phyloP scores from a whole-genome alignment of 2,329 filamentous ascomycete species.

The Hymenoscyphus fructigenus region DNA sequence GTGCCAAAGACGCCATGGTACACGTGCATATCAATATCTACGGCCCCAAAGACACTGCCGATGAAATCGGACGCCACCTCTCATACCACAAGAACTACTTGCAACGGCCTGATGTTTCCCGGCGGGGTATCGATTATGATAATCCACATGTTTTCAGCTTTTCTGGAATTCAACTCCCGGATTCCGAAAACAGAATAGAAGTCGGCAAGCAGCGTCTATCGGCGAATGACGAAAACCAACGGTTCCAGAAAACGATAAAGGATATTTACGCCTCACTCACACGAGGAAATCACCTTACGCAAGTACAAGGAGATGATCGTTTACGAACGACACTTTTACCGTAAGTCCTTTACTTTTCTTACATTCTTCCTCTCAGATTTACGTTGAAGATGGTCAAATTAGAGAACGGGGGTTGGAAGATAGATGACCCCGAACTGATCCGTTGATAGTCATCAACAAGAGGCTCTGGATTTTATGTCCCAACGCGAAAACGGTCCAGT shows the following conservation, averaged over 20 bases:
- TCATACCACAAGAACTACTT: neutral
- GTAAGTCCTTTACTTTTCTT: neutral
- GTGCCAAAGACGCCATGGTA: neutral
- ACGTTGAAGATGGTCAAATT: neutral
- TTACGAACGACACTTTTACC: neutral
- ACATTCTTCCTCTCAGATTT: neutral
- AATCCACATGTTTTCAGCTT: neutral
- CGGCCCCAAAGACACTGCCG: neutral
- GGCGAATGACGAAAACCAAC: neutral
- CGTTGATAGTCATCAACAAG: conserved; percentile 40
- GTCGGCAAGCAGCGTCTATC: neutral
- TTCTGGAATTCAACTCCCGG: neutral
- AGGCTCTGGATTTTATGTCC: conserved; percentile 41
- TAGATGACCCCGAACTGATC: neutral
- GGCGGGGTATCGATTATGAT: neutral
- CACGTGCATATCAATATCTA: neutral
- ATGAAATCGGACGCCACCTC: neutral
- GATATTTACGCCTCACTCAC: neutral
- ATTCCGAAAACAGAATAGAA: neutral
- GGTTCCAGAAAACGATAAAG: neutral
- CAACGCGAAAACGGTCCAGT: conserved; percentile 41
- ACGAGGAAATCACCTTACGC: neutral
- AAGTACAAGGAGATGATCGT: neutral
- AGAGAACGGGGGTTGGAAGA: neutral
- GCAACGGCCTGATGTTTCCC: neutral